Evolutionary conservation across 805 yeast species (phyloP).

Genomic region (Metschnikowia rubicola): DNA sequence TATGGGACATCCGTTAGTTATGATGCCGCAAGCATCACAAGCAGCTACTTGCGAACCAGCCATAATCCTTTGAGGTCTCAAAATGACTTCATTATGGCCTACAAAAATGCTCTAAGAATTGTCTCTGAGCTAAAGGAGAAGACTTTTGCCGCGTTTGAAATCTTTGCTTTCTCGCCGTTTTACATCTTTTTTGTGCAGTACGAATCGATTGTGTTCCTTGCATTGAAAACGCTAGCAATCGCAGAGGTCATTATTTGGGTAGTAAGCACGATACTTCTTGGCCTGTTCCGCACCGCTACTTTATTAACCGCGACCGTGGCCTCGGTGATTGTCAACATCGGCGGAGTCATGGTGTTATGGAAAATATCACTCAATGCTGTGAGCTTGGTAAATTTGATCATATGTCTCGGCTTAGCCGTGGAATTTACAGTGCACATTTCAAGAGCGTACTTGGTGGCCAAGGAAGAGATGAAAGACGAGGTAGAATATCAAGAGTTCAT

Average conservation of each 20-base stretch:
- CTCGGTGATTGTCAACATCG: constrained; percentile 66
- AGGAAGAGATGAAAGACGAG: constrained; percentile 16
- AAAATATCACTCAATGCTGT: constrained; percentile 82
- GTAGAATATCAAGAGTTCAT: constrained; percentile 17
- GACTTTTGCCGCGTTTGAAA: constrained; percentile 36
- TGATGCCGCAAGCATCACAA: constrained; percentile 35
- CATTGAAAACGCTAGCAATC: constrained; percentile 49
- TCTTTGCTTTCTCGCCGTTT: constrained; percentile 91
- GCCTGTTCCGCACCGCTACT: constrained; percentile 59
- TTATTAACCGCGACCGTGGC: constrained; percentile 56
- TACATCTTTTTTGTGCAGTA: constrained; percentile 93
- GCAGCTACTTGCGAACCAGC: constrained; percentile 74
- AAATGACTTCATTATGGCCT: constrained; percentile 77
- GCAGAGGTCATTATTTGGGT: constrained; percentile 54
- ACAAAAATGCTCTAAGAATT: constrained; percentile 65
- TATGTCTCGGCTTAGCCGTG: constrained; percentile 91
- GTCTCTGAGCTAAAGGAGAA: constrained; percentile 49
- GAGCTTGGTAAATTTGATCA: constrained; percentile 80
- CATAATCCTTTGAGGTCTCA: constrained; percentile 82
- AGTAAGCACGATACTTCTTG: constrained; percentile 57
- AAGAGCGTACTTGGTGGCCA: constrained; percentile 60
- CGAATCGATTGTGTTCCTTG: constrained; percentile 54
- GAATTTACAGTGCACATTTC: constrained; percentile 90
- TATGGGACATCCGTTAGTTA: constrained; percentile 53
- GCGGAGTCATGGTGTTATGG: constrained; percentile 77